phyloP scores from a whole-genome alignment of 164 flowering plant species.

The Annona squamosa region DNA sequence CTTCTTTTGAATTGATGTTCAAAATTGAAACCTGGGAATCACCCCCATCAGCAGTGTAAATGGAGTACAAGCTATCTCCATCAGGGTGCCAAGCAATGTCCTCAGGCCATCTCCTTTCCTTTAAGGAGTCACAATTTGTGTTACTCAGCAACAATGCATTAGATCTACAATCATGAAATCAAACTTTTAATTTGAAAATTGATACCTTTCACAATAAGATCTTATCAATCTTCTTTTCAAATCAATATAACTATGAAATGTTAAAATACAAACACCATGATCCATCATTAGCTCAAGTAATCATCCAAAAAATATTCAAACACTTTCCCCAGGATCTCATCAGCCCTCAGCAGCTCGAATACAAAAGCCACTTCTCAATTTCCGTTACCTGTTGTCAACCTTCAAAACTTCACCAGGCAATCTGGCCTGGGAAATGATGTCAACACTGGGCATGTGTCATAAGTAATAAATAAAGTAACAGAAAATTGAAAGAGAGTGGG shows the following conservation, averaged over 20 bases:
- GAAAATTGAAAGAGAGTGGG: too few relatives aligned
- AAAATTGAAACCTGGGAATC: slow-evolving; percentile 81
- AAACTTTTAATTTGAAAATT: not conserved
- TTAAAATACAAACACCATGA: not conserved
- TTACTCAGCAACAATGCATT: slow-evolving; percentile 52
- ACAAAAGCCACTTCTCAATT: too few relatives aligned
- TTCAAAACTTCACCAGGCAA: too few relatives aligned
- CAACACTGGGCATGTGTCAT: too few relatives aligned
- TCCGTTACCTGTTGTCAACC: too few relatives aligned
- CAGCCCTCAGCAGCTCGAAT: not conserved
- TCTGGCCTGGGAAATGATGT: too few relatives aligned
- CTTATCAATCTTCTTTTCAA: not conserved
- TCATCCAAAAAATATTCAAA: not conserved
- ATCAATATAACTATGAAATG: too few relatives aligned
- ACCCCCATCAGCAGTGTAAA: slow-evolving; percentile 72
- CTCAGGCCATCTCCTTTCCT: slow-evolving; percentile 92
- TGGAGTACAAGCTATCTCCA: slow-evolving; percentile 58
- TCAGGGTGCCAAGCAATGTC: slow-evolving; percentile 94
- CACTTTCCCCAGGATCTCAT: not conserved
- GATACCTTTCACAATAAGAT: too few relatives aligned
- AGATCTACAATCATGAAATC: slow-evolving; percentile 39
- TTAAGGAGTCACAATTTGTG: slow-evolving; percentile 60
- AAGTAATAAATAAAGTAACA: too few relatives aligned
- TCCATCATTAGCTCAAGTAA: not conserved
- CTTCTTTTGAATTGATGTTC: slow-evolving; percentile 50